A percentile compares a stretch with the other conserved stretches of the same genome.
These are phyloP conservation scores for Ophiostoma populinum DNA, from an alignment of 2,329 filamentous ascomycete species.

Conservation along the genomic window DNA sequence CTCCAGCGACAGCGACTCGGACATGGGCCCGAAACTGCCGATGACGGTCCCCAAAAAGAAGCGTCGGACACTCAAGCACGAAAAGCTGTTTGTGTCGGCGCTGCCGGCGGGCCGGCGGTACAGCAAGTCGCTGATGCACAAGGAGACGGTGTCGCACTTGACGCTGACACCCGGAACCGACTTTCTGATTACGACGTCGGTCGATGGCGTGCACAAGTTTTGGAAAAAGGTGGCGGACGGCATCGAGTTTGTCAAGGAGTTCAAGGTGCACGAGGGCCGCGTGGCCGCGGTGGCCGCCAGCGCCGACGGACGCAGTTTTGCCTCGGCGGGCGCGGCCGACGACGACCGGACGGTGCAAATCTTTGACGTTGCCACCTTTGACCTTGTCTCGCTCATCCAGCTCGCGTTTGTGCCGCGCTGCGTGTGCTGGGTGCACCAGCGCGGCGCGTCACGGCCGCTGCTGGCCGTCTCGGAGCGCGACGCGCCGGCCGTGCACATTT, in stretches of 20 bases:
- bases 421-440: slow-evolving; percentile 81
- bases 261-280: slow-evolving; percentile 74
- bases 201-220: slow-evolving; percentile 96
- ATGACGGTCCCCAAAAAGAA: slow-evolving; percentile 70
- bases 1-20: slow-evolving; percentile 54
- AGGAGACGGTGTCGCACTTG: slow-evolving; percentile 77
- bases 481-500: slow-evolving; percentile 60
- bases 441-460: slow-evolving; percentile 72
- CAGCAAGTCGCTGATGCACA: slow-evolving; percentile 95
- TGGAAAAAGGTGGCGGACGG: slow-evolving; percentile 91
- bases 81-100: slow-evolving; percentile 86
- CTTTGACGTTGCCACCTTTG: slow-evolving; percentile 70
- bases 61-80: slow-evolving; percentile 74
- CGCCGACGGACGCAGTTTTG: slow-evolving; percentile 82
- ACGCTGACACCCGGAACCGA: slow-evolving; percentile 83
- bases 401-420: slow-evolving; percentile 59
- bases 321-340: slow-evolving; percentile 47
- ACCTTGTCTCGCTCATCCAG: slow-evolving; percentile 68
- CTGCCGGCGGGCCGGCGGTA: slow-evolving; percentile 69
- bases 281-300: slow-evolving; percentile 74
- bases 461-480: slow-evolving; percentile 67
- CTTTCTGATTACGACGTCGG: slow-evolving; percentile 84
- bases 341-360: slow-evolving; percentile 65
- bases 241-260: slow-evolving; percentile 97
- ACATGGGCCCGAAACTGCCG: slow-evolving; percentile 84